Percentiles rank a stretch among this genome's conserved stretches.
Evolutionary conservation across 108 stramenopile genomes (phyloP).

Genomic region (Cyclotella choctawhatcheeana): DNA sequence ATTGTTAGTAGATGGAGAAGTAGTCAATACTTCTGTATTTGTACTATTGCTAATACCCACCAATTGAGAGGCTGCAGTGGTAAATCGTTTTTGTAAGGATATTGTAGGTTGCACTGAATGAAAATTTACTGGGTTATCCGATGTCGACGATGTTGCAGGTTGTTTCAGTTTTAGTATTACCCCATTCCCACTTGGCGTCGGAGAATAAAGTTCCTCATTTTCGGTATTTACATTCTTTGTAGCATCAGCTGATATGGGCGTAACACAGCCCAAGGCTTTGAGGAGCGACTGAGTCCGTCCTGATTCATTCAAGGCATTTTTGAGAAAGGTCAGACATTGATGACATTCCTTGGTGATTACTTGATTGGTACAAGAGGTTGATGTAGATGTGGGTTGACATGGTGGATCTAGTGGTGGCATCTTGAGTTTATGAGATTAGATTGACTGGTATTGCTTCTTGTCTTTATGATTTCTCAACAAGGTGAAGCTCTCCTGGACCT

Average conservation of each 20-base stretch:
- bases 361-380: not conserved
- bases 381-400: not conserved
- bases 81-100: not conserved
- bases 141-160: not conserved
- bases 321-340: conserved; percentile 22
- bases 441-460: too few species aligned
- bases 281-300: conserved; percentile 23
- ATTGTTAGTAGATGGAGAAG: conserved; percentile 23
- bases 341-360: conserved; percentile 16
- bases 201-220: conserved; percentile 13
- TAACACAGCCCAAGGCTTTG: conserved; percentile 14
- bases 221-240: not conserved
- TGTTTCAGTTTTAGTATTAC: conserved; percentile 4
- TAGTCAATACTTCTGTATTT: conserved; percentile 28
- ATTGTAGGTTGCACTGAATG: not conserved
- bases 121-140: not conserved
- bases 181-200: conserved; percentile 12
- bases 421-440: too few species aligned
- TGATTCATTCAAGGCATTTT: conserved; percentile 11
- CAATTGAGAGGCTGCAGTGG: not conserved
- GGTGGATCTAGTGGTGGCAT: not conserved
- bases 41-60: not conserved
- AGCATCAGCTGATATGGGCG: not conserved
- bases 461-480: too few species aligned
- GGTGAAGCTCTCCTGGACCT: too few species aligned